Evolutionary conservation across 108 stramenopile species (phyloP).

Genomic region (Cylindrotheca closterium): DNA sequence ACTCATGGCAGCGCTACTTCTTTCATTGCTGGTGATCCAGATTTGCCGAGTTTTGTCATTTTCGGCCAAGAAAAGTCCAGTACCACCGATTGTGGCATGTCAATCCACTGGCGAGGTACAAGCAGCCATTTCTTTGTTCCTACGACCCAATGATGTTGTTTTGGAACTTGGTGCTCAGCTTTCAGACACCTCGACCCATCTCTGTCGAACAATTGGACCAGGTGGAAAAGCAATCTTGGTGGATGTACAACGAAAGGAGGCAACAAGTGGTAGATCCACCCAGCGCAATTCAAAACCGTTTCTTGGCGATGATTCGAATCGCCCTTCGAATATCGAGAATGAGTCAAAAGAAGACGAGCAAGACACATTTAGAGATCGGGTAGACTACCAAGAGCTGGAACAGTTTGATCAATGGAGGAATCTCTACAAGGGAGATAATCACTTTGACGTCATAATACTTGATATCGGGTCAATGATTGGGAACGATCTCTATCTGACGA

Average conservation of each 20-base stretch:
- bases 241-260: constrained; percentile 23
- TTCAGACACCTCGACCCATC: background rate
- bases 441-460: constrained; percentile 22
- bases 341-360: constrained; percentile 7
- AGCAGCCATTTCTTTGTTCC: background rate
- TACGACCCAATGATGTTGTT: background rate
- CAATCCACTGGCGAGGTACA: background rate
- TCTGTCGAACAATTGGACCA: constrained; percentile 23
- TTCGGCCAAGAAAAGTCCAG: too few species aligned
- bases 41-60: too few species aligned
- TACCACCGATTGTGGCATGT: background rate
- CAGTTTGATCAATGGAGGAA: background rate
- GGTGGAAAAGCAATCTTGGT: constrained; percentile 19
- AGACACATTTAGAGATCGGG: constrained; percentile 8
- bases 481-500: constrained; percentile 30
- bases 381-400: constrained; percentile 6
- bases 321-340: background rate
- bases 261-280: constrained; percentile 16
- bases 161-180: background rate
- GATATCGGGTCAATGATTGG: constrained; percentile 23
- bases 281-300: constrained; percentile 4
- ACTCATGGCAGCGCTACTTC: too few species aligned
- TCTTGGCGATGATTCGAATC: too few species aligned
- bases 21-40: too few species aligned
- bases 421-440: background rate